phyloP scores from a whole-genome alignment of 371 early-diverging fungal genomes.

The Smittium culicis region DNA sequence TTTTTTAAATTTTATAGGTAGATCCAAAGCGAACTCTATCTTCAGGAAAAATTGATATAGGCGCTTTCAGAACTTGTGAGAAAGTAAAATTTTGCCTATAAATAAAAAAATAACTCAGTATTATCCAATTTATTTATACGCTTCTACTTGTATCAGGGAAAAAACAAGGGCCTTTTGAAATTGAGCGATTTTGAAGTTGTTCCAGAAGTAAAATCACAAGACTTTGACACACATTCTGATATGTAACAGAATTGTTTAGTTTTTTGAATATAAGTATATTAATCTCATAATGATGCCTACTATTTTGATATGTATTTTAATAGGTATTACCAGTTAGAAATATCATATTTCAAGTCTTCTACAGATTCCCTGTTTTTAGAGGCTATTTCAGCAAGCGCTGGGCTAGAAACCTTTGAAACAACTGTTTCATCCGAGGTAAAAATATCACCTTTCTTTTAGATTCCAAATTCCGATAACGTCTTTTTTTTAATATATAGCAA shows the following conservation, averaged over 20 bases:
- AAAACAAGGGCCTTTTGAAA: not conserved
- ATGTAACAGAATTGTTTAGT: too few species aligned
- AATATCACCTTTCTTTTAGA: not conserved
- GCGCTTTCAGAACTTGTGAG: conserved; percentile 93
- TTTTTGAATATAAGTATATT: too few species aligned
- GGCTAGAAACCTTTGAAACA: conserved; percentile 87
- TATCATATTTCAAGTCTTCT: conserved; percentile 84
- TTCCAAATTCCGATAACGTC: not conserved
- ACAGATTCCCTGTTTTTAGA: conserved; percentile 76
- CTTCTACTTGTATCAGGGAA: not conserved
- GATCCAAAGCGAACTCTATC: conserved; percentile 94
- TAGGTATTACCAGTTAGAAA: conserved; percentile 78
- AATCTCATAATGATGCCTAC: too few species aligned
- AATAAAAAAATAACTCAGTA: not conserved
- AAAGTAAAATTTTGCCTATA: conserved; percentile 36
- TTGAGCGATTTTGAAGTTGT: conserved; percentile 33
- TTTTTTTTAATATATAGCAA: not conserved
- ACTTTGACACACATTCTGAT: conserved; percentile 91
- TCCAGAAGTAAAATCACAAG: conserved; percentile 88
- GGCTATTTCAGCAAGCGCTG: conserved; percentile 90
- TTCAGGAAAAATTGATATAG: conserved; percentile 92
- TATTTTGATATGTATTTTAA: too few species aligned
- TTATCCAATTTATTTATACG: not conserved
- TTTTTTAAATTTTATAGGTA: conserved; percentile 39
- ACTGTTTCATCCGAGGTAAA: conserved; percentile 25